A percentile compares a stretch with the other conserved stretches of the same genome.
phyloP scores from a whole-genome alignment of 2,329 filamentous ascomycete genomes.

The Ophiostoma novo-ulmi region DNA sequence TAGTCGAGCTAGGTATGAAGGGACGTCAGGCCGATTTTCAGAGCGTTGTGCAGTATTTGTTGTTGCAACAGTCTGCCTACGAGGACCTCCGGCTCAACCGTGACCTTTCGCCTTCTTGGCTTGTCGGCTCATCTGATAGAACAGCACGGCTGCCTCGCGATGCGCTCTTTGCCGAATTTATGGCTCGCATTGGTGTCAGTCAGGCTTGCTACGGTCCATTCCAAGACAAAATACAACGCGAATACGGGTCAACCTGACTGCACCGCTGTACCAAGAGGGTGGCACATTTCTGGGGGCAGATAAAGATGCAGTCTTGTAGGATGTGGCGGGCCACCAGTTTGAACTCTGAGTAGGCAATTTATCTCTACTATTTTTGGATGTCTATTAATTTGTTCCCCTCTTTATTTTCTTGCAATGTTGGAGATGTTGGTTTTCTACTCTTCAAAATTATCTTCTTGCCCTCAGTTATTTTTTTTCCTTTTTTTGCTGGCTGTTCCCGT shows the following conservation, averaged over 20 bases:
- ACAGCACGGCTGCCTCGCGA: constrained; percentile 10
- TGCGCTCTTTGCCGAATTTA: constrained; percentile 22
- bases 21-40: constrained; percentile 22
- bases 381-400: background rate
- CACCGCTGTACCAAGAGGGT: background rate
- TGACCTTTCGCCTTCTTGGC: background rate
- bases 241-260: constrained; percentile 20
- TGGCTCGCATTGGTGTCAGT: constrained; percentile 24
- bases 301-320: background rate
- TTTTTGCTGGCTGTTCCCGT: no score
- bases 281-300: background rate
- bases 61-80: constrained; percentile 22
- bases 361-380: background rate
- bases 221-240: constrained; percentile 25
- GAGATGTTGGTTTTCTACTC: background rate
- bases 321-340: background rate
- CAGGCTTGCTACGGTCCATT: constrained; percentile 21
- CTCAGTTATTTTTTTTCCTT: no score
- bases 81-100: constrained; percentile 12
- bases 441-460: no score
- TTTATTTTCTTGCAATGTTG: background rate
- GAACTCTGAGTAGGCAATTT: background rate
- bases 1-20: constrained; percentile 32
- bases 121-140: background rate
- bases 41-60: constrained; percentile 24